These are phyloP conservation scores for Exophiala sp. DNA, from an alignment of 2,329 filamentous ascomycete species.

Conservation along the genomic window DNA sequence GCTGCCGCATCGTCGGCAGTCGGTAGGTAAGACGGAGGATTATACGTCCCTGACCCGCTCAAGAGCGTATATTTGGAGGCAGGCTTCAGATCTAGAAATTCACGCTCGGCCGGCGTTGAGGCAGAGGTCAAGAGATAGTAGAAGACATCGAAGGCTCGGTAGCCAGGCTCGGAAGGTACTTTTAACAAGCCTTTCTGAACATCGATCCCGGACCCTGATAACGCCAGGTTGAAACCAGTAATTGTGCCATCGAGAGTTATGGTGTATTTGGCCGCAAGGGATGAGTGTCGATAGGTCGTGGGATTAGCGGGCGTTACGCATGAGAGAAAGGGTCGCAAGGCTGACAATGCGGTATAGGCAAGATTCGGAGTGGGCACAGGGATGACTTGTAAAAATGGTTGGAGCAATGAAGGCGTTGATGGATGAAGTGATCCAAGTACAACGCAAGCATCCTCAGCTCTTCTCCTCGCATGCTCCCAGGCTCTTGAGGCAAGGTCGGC, in stretches of 20 bases:
- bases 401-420: constrained; percentile 78
- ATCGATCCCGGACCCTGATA: constrained; percentile 86
- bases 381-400: constrained; percentile 75
- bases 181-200: constrained; percentile 74
- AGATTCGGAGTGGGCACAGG: constrained; percentile 74
- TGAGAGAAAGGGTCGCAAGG: constrained; percentile 78
- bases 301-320: constrained; percentile 87
- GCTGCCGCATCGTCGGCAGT: constrained; percentile 89
- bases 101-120: constrained; percentile 81
- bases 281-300: constrained; percentile 74
- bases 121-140: constrained; percentile 94
- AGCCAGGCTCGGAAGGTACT: constrained; percentile 74
- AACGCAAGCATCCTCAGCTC: constrained; percentile 93
- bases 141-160: constrained; percentile 94
- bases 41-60: constrained; percentile 78
- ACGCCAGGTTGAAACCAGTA: constrained; percentile 67
- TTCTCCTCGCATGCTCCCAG: constrained; percentile 92
- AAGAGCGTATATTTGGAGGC: constrained; percentile 75
- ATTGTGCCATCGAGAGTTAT: constrained; percentile 77
- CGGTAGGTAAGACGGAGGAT: constrained; percentile 81
- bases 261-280: constrained; percentile 75
- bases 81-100: constrained; percentile 77
- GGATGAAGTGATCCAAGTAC: constrained; percentile 84
- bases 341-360: constrained; percentile 74
- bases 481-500: constrained; percentile 71